These are phyloP conservation scores for Aspergillus pseudoglaucus DNA, from an alignment of 2,329 filamentous ascomycete genomes.

Conservation along the genomic window DNA sequence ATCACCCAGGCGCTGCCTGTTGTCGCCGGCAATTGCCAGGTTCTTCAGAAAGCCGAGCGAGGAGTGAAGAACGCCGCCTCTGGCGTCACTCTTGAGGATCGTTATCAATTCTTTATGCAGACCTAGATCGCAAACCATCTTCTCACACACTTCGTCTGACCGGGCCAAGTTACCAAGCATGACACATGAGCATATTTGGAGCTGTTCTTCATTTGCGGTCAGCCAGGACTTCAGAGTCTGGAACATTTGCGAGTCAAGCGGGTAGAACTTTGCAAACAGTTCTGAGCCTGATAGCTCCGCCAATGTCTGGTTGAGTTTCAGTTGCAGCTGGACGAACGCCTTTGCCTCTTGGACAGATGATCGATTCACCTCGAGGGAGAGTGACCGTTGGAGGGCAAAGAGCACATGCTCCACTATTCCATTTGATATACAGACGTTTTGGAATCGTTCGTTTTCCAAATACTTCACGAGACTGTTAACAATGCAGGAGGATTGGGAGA, in stretches of 20 bases:
- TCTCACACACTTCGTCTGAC: slow-evolving; percentile 36
- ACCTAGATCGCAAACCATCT: slow-evolving; percentile 33
- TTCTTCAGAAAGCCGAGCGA: slow-evolving; percentile 44
- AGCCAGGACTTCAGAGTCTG: slow-evolving; percentile 37
- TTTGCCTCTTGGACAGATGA: slow-evolving; percentile 29
- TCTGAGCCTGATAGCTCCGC: slow-evolving; percentile 35
- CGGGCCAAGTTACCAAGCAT: slow-evolving; percentile 44
- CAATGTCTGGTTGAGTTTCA: slow-evolving; percentile 36
- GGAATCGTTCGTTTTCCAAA: slow-evolving; percentile 34
- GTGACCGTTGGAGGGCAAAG: slow-evolving; percentile 26
- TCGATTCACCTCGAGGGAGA: slow-evolving; percentile 18
- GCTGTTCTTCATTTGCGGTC: slow-evolving; percentile 31
- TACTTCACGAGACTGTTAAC: slow-evolving; percentile 28
- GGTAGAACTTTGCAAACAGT: slow-evolving; percentile 32
- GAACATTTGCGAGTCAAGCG: slow-evolving; percentile 31
- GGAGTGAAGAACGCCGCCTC: slow-evolving; percentile 38
- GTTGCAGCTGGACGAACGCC: slow-evolving; percentile 26
- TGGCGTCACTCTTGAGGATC: slow-evolving; percentile 33
- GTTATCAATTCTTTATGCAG: slow-evolving; percentile 37
- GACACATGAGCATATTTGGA: slow-evolving; percentile 42
- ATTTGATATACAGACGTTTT: slow-evolving; percentile 29
- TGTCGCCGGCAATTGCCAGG: slow-evolving; percentile 39
- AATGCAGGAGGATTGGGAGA: slow-evolving; percentile 27
- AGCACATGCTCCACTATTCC: slow-evolving; percentile 27
- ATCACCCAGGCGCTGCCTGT: slow-evolving; percentile 32